phyloP scores from a whole-genome alignment of 306 rosid genomes.

The Cucurbita ficifolia region DNA sequence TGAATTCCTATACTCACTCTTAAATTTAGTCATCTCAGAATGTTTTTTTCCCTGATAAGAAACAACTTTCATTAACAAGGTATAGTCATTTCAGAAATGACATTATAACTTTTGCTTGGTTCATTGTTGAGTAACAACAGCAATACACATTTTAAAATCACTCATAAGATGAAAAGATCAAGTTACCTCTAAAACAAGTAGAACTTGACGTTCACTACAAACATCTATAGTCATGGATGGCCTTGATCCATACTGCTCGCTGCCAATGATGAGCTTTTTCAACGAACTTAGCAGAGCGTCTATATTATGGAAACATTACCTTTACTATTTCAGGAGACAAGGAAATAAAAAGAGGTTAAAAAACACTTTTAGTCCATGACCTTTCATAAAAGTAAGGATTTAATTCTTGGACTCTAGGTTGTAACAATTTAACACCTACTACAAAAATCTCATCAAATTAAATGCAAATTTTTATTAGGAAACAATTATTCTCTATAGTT shows the following conservation, averaged over 20 bases:
- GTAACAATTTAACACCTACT: not conserved
- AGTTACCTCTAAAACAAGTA: conserved; percentile 58
- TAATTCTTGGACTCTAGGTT: not conserved
- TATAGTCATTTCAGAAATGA: not conserved
- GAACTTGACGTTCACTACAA: conserved; percentile 69
- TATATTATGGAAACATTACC: conserved; percentile 17
- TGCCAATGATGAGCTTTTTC: conserved; percentile 40
- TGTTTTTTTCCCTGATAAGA: not conserved
- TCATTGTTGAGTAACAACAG: not conserved
- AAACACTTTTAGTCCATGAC: not conserved
- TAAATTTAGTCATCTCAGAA: not conserved
- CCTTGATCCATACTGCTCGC: conserved; percentile 48
- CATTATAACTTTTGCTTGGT: not conserved
- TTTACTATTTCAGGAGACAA: not conserved
- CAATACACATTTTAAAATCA: not conserved
- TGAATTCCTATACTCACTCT: not conserved
- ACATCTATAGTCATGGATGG: conserved; percentile 63
- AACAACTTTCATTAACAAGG: not conserved
- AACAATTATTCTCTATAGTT: not conserved
- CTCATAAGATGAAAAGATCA: conserved; percentile 2
- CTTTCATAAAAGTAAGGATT: not conserved
- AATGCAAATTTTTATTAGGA: too few relatives aligned
- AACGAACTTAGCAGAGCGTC: conserved; percentile 48
- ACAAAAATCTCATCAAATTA: not conserved
- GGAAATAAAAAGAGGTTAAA: not conserved